A percentile compares a stretch with the other conserved stretches of the same genome.
These are phyloP conservation scores for Botrytis medusae DNA, from an alignment of 2,329 filamentous ascomycete genomes.

Conservation along the genomic window DNA sequence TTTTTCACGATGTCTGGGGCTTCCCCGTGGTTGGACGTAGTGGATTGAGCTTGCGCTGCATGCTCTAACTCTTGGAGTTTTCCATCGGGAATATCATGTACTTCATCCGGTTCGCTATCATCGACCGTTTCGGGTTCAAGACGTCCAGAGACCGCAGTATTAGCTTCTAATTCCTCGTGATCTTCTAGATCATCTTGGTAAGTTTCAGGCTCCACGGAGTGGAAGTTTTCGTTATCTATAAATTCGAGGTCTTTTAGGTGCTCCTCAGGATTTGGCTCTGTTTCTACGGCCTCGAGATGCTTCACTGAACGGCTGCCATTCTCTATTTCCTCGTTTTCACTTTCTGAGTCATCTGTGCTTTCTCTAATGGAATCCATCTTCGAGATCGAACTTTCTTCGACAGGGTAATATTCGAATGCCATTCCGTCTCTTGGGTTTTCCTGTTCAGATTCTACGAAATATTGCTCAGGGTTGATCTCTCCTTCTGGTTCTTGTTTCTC, in stretches of 20 bases:
- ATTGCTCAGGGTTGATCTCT: neutral
- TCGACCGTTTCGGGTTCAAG: too few species aligned
- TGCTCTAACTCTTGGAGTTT: neutral
- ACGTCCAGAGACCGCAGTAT: neutral
- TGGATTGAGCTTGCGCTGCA: neutral
- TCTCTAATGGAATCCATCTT: rapidly evolving
- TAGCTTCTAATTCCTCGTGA: neutral
- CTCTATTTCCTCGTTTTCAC: neutral
- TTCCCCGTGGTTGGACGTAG: neutral
- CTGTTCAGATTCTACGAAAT: too few species aligned
- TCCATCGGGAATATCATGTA: neutral
- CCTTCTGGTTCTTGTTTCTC: rapidly evolving
- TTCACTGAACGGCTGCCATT: neutral
- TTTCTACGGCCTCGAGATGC: neutral
- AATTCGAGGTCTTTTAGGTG: neutral
- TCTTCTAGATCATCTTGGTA: rapidly evolving
- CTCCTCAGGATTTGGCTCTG: neutral
- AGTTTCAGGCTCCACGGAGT: neutral
- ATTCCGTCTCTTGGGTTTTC: too few species aligned
- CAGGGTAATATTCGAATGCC: neutral
- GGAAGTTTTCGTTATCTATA: rapidly evolving
- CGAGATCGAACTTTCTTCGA: too few species aligned
- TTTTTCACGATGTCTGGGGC: neutral
- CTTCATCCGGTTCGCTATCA: neutral
- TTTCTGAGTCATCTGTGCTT: rapidly evolving